phyloP scores from a whole-genome alignment of 2,329 filamentous ascomycete species.

The Penicillium sp. region DNA sequence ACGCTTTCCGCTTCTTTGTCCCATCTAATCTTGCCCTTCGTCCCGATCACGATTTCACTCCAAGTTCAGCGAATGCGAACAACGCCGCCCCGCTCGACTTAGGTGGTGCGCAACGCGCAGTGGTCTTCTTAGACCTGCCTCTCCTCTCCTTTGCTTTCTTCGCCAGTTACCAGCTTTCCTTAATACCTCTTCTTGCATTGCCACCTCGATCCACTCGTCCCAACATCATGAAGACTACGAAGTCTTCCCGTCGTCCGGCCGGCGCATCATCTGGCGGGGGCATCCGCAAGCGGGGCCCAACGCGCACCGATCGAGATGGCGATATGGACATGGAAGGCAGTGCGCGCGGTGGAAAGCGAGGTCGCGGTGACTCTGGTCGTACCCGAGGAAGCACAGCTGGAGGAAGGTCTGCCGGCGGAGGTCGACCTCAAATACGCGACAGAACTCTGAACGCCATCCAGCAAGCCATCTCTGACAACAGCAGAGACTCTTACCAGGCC shows the following conservation, averaged over 20 bases:
- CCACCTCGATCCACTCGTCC: neutral
- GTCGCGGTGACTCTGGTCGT: conserved; percentile 36
- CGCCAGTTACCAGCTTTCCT: neutral
- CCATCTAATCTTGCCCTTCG: neutral
- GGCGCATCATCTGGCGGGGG: conserved; percentile 50
- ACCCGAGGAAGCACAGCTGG: neutral
- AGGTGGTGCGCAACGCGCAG: conserved; percentile 35
- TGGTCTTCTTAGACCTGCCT: conserved; percentile 7
- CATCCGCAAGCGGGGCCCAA: conserved; percentile 55
- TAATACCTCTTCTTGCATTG: neutral
- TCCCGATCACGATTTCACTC: conserved; percentile 2
- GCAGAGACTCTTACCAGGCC: conserved; percentile 35
- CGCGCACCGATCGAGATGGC: conserved; percentile 62
- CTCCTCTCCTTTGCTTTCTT: neutral
- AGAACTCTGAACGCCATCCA: conserved; percentile 42
- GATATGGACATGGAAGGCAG: conserved; percentile 63
- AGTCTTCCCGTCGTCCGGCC: conserved; percentile 33
- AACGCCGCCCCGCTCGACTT: conserved; percentile 17
- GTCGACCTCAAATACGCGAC: conserved; percentile 32
- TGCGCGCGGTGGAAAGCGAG: conserved; percentile 41
- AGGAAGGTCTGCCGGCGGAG: conserved; percentile 16
- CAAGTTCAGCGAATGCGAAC: conserved; percentile 26
- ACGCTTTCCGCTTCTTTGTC: neutral
- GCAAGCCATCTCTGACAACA: conserved; percentile 38
- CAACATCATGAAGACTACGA: conserved; percentile 37